Percentiles rank a stretch among this genome's conserved stretches.
Conservation (phyloP, 768 basidiomycete species). For the Dioszegia crocea region DNA sequence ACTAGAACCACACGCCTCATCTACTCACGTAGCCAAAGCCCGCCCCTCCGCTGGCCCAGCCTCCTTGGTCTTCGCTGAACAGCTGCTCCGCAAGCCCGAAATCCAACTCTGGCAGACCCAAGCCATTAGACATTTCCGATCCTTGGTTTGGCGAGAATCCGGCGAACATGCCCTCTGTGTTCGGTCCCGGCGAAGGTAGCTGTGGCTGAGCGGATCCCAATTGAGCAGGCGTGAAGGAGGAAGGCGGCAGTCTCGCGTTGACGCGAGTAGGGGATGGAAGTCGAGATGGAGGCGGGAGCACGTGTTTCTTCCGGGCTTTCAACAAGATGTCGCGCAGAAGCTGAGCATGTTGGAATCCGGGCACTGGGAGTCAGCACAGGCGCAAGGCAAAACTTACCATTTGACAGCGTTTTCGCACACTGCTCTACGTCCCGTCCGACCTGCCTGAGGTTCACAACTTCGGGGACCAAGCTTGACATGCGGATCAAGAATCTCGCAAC, state of each 20-base stretch:
- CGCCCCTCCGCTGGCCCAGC: not conserved
- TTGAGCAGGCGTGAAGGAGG: not conserved
- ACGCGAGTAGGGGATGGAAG: not conserved
- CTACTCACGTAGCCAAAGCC: conserved; percentile 10
- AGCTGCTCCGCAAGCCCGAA: conserved; percentile 39
- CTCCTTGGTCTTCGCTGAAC: conserved; percentile 13
- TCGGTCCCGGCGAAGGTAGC: not conserved
- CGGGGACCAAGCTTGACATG: conserved; percentile 33
- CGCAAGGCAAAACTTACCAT: conserved; percentile 18
- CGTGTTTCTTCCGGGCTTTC: conserved; percentile 30
- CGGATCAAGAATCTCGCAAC: conserved; percentile 39
- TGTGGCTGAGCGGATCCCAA: not conserved
- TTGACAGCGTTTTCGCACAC: conserved; percentile 21
- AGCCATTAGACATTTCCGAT: not conserved
- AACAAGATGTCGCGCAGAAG: conserved; percentile 32
- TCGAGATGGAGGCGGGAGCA: conserved; percentile 32
- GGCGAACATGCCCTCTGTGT: not conserved
- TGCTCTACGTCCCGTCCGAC: conserved; percentile 38
- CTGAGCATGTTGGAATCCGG: conserved; percentile 39
- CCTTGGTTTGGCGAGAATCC: conserved; percentile 1
- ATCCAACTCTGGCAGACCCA: conserved; percentile 17
- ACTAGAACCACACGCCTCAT: not conserved
- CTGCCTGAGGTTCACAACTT: conserved; percentile 28
- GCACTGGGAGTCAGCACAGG: conserved; percentile 17
- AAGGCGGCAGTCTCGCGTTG: conserved; percentile 13